Evolutionary conservation across 768 basidiomycete species (phyloP), one percentile per base, ranked within the genome.

Genomic region (Panus rudis): DNA sequence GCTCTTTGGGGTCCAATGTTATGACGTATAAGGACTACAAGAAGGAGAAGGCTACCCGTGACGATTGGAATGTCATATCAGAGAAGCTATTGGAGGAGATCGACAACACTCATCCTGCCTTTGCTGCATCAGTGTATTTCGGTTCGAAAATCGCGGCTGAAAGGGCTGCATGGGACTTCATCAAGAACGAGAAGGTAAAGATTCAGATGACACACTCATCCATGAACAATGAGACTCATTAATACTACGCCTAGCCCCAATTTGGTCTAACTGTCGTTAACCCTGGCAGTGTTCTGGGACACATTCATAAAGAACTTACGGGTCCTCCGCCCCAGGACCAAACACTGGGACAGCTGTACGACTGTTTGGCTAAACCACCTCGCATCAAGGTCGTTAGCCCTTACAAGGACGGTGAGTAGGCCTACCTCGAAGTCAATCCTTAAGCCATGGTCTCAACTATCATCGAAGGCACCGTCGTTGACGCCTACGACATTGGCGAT

Each of bases 11-110:
- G 19, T 19, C 32, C 4, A 24, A 23, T 6, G 21, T 37, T 34
- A 22, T 34, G 21, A 35, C 19, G 8, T 17, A 4, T 12, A 26
- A 37, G 17, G 23, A 34, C 14, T 17, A 17, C 10, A 4, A 19
- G 6, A 26, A 32, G 31, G 23, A 32, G 19, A 14, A 35, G n/a
- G 24, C 12, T 8, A 43, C 42, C 5, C 31, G 33, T 6, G 33
- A 43, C 10, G 33, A 43, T 34, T 43, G 42, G 42, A 43, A 43
- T 24, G 25, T 37, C 23, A 19, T 7, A 4, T 10, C 33, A 4
- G 33, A 19, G 31, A 25, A 34, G 21, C 7, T 17, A 7, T 17
- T 34, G 17, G 16, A 43, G 32, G 16, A 23, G 10, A 17, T 35
- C 12, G 33, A 25, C 42, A 24, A 43, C 23, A 17, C 31, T 7